A percentile compares a stretch with the other conserved stretches of the same genome.
Evolutionary conservation across 78 protist species (phyloP).

Genomic region (Dictyostelium capitatum): DNA sequence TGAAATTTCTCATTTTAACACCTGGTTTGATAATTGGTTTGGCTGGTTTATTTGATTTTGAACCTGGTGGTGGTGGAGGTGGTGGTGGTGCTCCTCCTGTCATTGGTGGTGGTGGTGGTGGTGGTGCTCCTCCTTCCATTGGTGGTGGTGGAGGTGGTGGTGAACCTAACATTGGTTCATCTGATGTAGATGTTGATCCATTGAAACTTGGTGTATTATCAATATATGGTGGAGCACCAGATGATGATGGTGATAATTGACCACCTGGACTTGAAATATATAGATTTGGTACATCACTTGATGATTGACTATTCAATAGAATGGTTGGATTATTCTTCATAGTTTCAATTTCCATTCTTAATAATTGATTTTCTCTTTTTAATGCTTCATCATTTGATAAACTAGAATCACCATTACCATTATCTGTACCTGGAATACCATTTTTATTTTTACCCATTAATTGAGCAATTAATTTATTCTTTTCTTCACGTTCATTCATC

Average conservation of each 20-base stretch:
- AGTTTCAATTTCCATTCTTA: slow-evolving; percentile 46
- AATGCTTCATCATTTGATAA: neutral
- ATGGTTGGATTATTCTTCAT: slow-evolving; percentile 13
- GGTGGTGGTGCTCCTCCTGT: slow-evolving; percentile 57
- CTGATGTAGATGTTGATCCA: neutral
- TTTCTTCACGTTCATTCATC: slow-evolving; percentile 63
- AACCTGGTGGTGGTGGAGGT: slow-evolving; percentile 75
- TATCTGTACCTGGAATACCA: neutral
- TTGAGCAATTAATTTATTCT: slow-evolving; percentile 65
- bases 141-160: slow-evolving; percentile 80
- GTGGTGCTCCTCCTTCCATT: slow-evolving; percentile 6
- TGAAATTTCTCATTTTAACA: slow-evolving; percentile 78
- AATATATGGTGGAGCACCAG: neutral
- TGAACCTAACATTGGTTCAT: neutral
- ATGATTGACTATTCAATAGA: neutral
- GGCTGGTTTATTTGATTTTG: slow-evolving; percentile 20
- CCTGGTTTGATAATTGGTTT: slow-evolving; percentile 72
- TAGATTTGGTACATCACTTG: neutral
- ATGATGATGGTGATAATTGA: neutral
- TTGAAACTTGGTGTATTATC: neutral
- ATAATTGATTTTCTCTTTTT: slow-evolving; percentile 29
- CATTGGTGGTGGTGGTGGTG: slow-evolving; percentile 69
- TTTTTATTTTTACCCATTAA: slow-evolving; percentile 27
- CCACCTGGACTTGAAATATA: neutral
- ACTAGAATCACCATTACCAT: neutral